Conservation (phyloP, 1,284 basidiomycete species). For the Phellinidium pouzarii region DNA sequence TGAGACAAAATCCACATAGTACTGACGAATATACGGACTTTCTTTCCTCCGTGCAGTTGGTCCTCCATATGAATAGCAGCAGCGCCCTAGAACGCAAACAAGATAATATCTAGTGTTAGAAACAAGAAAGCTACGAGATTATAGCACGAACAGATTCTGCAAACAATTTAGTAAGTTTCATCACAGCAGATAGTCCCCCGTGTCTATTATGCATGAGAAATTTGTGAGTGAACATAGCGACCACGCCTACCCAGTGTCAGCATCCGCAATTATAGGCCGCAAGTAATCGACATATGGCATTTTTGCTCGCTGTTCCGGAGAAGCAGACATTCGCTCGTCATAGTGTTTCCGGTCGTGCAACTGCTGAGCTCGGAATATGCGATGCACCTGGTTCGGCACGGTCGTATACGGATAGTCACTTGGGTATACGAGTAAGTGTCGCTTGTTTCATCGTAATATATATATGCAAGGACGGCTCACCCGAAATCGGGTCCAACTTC, state of each 20-base stretch:
- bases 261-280: conserved; percentile 90
- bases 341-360: conserved; percentile 84
- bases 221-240: conserved; percentile 1
- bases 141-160: conserved; percentile 65
- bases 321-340: conserved; percentile 71
- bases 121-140: neutral
- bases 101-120: neutral
- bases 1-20: neutral
- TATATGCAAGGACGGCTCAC: conserved; percentile 45
- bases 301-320: conserved; percentile 56
- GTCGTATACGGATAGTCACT: conserved; percentile 93
- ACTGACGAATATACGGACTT: conserved; percentile 33
- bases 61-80: conserved; percentile 89
- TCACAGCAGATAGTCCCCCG: conserved; percentile 89
- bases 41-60: conserved; percentile 88
- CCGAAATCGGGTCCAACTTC: conserved; percentile 98
- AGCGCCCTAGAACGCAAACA: conserved; percentile 49
- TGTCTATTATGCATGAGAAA: conserved; percentile 44
- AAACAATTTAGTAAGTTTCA: conserved; percentile 93
- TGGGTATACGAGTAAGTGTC: conserved; percentile 6
- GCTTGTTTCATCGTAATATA: too few species aligned
- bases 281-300: conserved; percentile 84
- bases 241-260: conserved; percentile 78
- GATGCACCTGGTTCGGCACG: conserved; percentile 87
- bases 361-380: conserved; percentile 80